Conservation (phyloP, 1,139 yeast species). For the Zygosaccharomyces sapae region DNA sequence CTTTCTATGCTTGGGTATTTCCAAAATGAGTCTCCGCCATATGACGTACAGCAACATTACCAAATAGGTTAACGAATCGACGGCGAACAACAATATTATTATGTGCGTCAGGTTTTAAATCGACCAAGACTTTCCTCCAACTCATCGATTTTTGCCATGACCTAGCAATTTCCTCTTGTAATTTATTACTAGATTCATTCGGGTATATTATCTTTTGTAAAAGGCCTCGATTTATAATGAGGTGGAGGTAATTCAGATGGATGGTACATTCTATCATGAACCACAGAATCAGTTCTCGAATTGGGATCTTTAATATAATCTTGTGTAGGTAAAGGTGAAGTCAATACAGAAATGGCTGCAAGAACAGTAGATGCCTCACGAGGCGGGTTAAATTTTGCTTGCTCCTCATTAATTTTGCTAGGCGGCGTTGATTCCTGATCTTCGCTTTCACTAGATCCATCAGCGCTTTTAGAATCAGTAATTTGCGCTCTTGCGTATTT, state of each 20-base stretch:
- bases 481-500: slow-evolving; percentile 37
- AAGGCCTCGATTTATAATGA: slow-evolving; percentile 34
- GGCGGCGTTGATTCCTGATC: slow-evolving; percentile 17
- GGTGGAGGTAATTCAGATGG: slow-evolving; percentile 62
- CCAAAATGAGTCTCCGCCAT: slow-evolving; percentile 64
- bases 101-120: slow-evolving; percentile 89
- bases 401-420: slow-evolving; percentile 12
- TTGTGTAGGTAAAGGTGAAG: slow-evolving; percentile 81
- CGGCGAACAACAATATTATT: slow-evolving; percentile 88
- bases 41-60: slow-evolving; percentile 92
- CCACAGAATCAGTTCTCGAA: slow-evolving; percentile 52
- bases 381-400: slow-evolving; percentile 41
- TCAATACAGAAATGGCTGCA: slow-evolving; percentile 54
- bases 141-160: slow-evolving; percentile 79
- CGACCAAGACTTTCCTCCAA: slow-evolving; percentile 91
- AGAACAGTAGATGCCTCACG: slow-evolving; percentile 55
- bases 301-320: slow-evolving; percentile 61
- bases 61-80: slow-evolving; percentile 87
- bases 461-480: slow-evolving; percentile 7
- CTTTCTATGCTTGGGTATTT: slow-evolving; percentile 7
- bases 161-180: slow-evolving; percentile 84
- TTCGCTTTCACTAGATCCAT: slow-evolving; percentile 21
- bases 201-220: slow-evolving; percentile 30
- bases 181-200: slow-evolving; percentile 36
- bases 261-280: slow-evolving; percentile 77